Evolutionary conservation across 2,329 filamentous ascomycete genomes (phyloP).

Genomic region (Fusarium sp.): DNA sequence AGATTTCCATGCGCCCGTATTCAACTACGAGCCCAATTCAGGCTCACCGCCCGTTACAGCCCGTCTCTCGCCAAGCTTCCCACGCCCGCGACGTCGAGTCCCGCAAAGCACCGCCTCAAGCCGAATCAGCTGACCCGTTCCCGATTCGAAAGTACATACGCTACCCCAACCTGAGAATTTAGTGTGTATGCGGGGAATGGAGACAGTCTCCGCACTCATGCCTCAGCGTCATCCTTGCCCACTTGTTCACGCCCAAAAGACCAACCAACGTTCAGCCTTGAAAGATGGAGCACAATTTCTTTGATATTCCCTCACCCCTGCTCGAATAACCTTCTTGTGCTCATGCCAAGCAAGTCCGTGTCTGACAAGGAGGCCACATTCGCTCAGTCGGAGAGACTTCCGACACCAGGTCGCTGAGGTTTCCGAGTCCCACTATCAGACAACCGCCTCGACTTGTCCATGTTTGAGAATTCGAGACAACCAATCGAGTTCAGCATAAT

Average conservation of each 20-base stretch:
- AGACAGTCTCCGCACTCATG: neutral
- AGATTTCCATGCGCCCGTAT: too few relatives aligned
- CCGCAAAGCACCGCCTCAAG: conserved; percentile 1
- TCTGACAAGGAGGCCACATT: neutral
- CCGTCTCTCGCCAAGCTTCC: neutral
- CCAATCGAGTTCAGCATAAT: neutral
- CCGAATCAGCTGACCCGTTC: conserved; percentile 5
- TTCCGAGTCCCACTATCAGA: neutral
- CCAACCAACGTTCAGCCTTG: conserved; percentile 6
- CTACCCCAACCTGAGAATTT: conserved; percentile 11
- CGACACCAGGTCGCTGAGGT: neutral
- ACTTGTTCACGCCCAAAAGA: neutral
- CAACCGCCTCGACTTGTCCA: neutral
- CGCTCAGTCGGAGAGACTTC: conserved; percentile 2
- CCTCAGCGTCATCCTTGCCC: conserved; percentile 3
- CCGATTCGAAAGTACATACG: neutral
- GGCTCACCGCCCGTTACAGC: neutral
- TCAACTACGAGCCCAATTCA: neutral
- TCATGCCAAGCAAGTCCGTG: neutral
- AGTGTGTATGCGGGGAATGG: conserved; percentile 8
- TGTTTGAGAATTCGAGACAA: neutral
- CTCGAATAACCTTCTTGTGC: neutral
- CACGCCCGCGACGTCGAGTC: neutral
- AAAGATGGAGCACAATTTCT: neutral
- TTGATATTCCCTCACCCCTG: conserved; percentile 4